These are phyloP conservation scores for Neoascochyta sp. DNA, from an alignment of 2,329 filamentous ascomycete species.

Conservation along the genomic window DNA sequence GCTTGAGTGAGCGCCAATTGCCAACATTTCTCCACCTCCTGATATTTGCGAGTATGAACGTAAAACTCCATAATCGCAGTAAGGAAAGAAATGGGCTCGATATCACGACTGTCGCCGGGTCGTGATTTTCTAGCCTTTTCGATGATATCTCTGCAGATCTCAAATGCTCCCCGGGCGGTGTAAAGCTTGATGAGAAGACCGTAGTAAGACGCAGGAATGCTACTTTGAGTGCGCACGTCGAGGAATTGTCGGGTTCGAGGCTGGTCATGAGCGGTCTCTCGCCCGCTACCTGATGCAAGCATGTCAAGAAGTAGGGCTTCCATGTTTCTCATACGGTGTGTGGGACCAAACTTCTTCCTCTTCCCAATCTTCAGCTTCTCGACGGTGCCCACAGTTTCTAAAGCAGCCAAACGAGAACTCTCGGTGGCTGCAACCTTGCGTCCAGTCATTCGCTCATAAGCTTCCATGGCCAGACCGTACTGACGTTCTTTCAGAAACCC, in stretches of 20 bases:
- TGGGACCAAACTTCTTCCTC: slow-evolving; percentile 9
- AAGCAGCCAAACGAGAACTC: slow-evolving; percentile 43
- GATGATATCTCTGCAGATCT: slow-evolving; percentile 36
- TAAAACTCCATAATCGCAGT: slow-evolving; percentile 64
- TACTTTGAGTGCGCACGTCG: slow-evolving; percentile 35
- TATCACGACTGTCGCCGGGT: slow-evolving; percentile 11
- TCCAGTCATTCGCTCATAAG: slow-evolving; percentile 46
- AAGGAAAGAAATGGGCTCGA: slow-evolving; percentile 40
- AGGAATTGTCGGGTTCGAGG: slow-evolving; percentile 21
- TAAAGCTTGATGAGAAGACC: slow-evolving; percentile 57
- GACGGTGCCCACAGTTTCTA: slow-evolving; percentile 22
- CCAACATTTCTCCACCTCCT: slow-evolving; percentile 66
- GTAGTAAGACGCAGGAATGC: slow-evolving; percentile 51
- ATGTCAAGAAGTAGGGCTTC: slow-evolving; percentile 27
- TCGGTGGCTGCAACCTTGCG: slow-evolving; percentile 40
- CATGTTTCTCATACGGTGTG: slow-evolving; percentile 19
- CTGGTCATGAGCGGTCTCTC: slow-evolving; percentile 25
- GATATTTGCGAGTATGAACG: slow-evolving; percentile 54
- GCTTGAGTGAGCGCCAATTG: slow-evolving; percentile 55
- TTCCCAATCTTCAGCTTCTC: slow-evolving; percentile 18
- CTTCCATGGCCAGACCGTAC: slow-evolving; percentile 48
- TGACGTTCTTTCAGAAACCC: slow-evolving; percentile 45
- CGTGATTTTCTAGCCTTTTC: slow-evolving; percentile 16
- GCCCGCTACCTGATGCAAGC: slow-evolving; percentile 25
- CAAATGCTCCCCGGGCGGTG: slow-evolving; percentile 44